These are phyloP conservation scores for Pterocarpus macrocarpus DNA, from an alignment of 306 rosid genomes.

Conservation along the genomic window DNA sequence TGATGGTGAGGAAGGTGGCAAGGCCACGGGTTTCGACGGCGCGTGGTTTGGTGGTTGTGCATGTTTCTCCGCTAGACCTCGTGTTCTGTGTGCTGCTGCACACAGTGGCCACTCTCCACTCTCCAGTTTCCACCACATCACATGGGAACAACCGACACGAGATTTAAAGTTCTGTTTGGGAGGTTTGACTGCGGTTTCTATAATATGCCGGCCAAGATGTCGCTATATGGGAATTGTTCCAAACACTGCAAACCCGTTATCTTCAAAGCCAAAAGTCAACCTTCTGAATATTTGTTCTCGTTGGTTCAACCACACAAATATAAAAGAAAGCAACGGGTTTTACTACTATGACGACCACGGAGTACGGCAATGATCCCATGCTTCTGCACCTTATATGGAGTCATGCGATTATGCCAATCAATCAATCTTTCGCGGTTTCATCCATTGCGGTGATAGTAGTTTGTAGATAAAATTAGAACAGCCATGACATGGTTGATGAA, in stretches of 20 bases:
- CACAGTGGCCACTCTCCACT: background rate
- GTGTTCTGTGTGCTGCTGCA: background rate
- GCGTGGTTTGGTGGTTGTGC: background rate
- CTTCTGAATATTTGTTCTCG: conserved; percentile 46
- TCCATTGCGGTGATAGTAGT: background rate
- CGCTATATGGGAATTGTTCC: conserved; percentile 47
- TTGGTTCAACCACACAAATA: conserved; percentile 45
- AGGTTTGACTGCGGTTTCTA: conserved; percentile 34
- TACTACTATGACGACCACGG: background rate
- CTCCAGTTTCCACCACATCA: background rate
- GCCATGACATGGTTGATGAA: too few species aligned
- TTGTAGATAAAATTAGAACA: background rate
- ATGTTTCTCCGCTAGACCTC: background rate
- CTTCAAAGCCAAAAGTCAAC: conserved; percentile 55
- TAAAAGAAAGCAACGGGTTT: background rate
- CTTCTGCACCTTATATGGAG: background rate
- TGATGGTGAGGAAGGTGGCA: background rate
- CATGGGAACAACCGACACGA: conserved; percentile 46
- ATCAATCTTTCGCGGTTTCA: background rate
- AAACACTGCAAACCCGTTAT: conserved; percentile 34
- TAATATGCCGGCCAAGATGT: conserved; percentile 37
- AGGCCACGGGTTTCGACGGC: background rate
- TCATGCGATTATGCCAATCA: too few species aligned
- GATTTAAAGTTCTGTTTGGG: conserved; percentile 22
- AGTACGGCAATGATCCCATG: background rate